Evolutionary conservation across 2,329 filamentous ascomycete species (phyloP).

Genomic region (Coniella vitis): DNA sequence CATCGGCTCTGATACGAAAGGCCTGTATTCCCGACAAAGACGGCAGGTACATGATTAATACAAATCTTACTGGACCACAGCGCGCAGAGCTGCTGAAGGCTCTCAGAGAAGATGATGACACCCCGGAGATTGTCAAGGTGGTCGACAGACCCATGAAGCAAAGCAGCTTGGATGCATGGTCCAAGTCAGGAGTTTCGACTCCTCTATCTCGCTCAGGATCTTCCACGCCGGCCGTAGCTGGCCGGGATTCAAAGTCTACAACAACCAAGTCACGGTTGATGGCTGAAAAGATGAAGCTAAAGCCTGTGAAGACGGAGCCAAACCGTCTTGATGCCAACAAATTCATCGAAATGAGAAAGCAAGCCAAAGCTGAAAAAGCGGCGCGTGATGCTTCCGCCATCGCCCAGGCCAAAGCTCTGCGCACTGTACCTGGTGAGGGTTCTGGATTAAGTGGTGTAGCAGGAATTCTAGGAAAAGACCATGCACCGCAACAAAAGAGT

Average conservation of each 20-base stretch:
- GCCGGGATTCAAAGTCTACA: constrained; percentile 6
- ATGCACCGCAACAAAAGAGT: constrained; percentile 66
- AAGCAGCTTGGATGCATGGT: constrained; percentile 55
- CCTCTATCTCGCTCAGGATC: constrained; percentile 18
- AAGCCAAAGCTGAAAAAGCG: constrained; percentile 67
- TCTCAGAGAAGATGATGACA: constrained; percentile 51
- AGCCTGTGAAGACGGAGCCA: constrained; percentile 21
- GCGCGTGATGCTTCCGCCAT: constrained; percentile 66
- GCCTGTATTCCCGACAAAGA: constrained; percentile 56
- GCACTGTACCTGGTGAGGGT: constrained; percentile 57
- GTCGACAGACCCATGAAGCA: constrained; percentile 46
- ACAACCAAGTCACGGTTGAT: constrained; percentile 17
- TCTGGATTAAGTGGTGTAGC: constrained; percentile 67
- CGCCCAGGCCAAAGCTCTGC: constrained; percentile 58
- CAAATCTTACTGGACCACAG: constrained; percentile 75
- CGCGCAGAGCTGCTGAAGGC: constrained; percentile 72
- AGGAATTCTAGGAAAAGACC: constrained; percentile 70
- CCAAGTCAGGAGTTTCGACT: constrained; percentile 38
- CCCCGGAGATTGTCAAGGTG: constrained; percentile 39
- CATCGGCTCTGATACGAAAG: constrained; percentile 56
- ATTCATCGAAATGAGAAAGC: constrained; percentile 65
- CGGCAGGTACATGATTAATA: constrained; percentile 56
- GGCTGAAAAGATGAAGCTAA: constrained; percentile 31
- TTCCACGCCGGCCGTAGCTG: constrained; percentile 19
- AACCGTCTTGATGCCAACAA: constrained; percentile 27